Conservation (phyloP, 129 eudicot genomes). For the Flaveria trinervia region DNA sequence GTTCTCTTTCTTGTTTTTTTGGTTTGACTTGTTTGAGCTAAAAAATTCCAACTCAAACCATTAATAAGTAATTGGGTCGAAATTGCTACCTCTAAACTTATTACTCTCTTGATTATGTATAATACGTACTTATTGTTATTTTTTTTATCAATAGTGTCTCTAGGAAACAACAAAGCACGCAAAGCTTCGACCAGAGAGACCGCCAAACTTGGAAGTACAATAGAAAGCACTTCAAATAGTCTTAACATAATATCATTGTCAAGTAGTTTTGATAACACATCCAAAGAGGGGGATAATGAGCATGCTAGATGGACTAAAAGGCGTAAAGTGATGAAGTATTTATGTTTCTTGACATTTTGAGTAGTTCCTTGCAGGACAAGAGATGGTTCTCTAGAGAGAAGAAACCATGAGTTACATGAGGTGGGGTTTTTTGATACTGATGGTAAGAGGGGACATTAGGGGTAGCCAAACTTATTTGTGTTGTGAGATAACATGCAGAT, state of each 20-base stretch:
- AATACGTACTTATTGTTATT: constrained; percentile 6
- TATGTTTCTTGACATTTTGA: constrained; percentile 52
- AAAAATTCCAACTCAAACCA: neutral
- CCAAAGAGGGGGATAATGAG: constrained; percentile 32
- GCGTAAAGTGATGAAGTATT: constrained; percentile 43
- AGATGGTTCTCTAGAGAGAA: constrained; percentile 9
- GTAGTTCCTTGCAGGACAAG: neutral
- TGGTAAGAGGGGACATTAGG: neutral
- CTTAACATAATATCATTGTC: constrained; percentile 21
- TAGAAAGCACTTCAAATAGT: neutral
- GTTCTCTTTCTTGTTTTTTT: neutral
- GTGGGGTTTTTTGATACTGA: neutral
- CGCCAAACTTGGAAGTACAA: neutral
- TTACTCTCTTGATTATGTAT: neutral
- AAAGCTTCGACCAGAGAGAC: neutral
- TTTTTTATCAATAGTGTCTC: constrained; percentile 27
- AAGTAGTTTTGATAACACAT: constrained; percentile 5
- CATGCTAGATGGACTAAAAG: constrained; percentile 36
- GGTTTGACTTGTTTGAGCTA: neutral
- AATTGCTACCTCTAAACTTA: neutral
- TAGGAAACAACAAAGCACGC: constrained; percentile 19
- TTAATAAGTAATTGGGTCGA: neutral
- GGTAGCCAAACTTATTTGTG: neutral
- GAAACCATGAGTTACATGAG: constrained; percentile 9
- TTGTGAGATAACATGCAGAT: neutral